Evolutionary conservation across 2,329 filamentous ascomycete genomes (phyloP), one percentile per base, ranked within the genome.

Genomic region (Amylocarpus encephaloides): DNA sequence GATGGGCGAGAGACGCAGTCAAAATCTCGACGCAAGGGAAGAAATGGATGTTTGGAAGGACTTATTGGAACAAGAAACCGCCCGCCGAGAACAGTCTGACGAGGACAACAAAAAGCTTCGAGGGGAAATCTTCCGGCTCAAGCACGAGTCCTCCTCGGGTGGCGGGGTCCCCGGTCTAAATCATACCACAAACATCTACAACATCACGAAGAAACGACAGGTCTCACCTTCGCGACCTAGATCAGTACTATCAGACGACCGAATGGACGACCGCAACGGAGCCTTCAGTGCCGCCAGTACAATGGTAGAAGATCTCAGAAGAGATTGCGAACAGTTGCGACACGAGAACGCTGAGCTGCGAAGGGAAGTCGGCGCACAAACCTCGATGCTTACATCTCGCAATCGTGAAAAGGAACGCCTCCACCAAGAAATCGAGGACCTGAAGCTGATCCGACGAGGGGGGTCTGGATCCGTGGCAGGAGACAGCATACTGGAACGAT

Each of bases 391-490:
- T 32, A 96, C 92, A 1, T 97, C 93, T 33, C 80, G 93, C 19
- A 96, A 96, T 64, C 86, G 90, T 22, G 93, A 98, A 66, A 94
- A 95, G 65, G 91, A 97, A 66, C 82, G 90, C 5, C 75, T 98
- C 7, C 95, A 97, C 67, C 89, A 95, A 65, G 92, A 98, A 66
- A 97, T 97, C 55, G 93, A 98, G 69, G 91, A 96, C 54, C 75
- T 98, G 55, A 98, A 97, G 70, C 82, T 97, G 61, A 82, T 86
- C 1, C 85, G 90, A 58, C 83, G 90, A 48, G 83, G 88, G 55
- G 81, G 80, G 29, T 86, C 78, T 3, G 76, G 77, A 1, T 75
- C 78, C 0, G 81, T 80, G 0, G 80, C 89, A 1, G 83, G 92
- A 5, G 93, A 97, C 64, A 95, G 90, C 65, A 86, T 97, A 39